These are phyloP conservation scores for Backusella morwellensis DNA, from an alignment of 192 early-diverging fungal genomes.

Conservation along the genomic window DNA sequence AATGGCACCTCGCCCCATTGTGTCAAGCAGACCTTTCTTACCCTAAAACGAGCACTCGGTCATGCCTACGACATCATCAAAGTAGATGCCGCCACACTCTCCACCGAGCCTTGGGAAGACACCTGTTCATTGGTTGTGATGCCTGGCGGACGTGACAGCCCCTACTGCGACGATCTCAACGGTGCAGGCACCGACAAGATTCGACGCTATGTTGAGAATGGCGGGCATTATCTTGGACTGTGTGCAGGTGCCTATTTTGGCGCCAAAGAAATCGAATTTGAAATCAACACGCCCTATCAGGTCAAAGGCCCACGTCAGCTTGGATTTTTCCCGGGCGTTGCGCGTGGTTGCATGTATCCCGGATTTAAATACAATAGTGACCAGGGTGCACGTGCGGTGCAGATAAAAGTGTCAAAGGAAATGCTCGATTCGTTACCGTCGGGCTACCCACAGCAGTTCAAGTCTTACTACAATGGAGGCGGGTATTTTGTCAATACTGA, in stretches of 20 bases:
- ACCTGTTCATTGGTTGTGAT: slow-evolving; percentile 84
- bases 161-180: slow-evolving; percentile 73
- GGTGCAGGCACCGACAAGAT: slow-evolving; percentile 63
- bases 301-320: slow-evolving; percentile 73
- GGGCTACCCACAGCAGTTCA: background rate
- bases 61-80: slow-evolving; percentile 86
- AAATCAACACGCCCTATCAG: slow-evolving; percentile 53
- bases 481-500: slow-evolving; percentile 59
- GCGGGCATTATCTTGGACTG: slow-evolving; percentile 89
- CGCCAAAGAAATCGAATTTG: slow-evolving; percentile 70
- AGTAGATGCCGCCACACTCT: slow-evolving; percentile 70
- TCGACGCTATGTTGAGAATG: slow-evolving; percentile 59
- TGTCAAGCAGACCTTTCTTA: slow-evolving; percentile 61
- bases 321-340: slow-evolving; percentile 66
- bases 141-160: slow-evolving; percentile 86
- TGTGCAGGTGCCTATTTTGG: slow-evolving; percentile 92
- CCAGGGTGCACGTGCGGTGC: slow-evolving; percentile 64
- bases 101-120: slow-evolving; percentile 84
- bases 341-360: slow-evolving; percentile 70
- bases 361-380: slow-evolving; percentile 89
- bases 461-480: slow-evolving; percentile 73
- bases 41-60: slow-evolving; percentile 74
- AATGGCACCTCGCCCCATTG: slow-evolving; percentile 66
- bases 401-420: slow-evolving; percentile 39
- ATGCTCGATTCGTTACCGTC: slow-evolving; percentile 1